Base-by-base conservation (phyloP, 2,329 filamentous ascomycete genomes). In the Neodidymelliopsis sp. region DNA sequence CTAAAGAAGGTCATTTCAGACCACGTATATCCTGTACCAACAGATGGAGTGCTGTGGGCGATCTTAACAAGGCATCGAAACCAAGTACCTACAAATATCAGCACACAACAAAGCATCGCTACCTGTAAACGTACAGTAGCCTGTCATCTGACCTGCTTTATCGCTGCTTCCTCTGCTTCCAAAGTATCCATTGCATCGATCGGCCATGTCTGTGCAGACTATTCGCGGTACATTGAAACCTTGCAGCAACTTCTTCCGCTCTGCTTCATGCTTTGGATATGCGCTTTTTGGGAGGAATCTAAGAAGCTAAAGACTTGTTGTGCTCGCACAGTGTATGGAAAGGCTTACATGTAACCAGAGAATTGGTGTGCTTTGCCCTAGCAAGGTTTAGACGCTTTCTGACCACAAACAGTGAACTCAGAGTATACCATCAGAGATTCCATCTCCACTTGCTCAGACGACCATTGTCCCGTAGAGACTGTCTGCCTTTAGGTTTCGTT, bases 1-100 rank as follows among this genome's bases (percentile, higher is more conserved):
- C 39, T 36, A 31, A 45, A 40, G 30, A 54, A 54, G 6, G 46
- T 50, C 45, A 54, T 42, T 25, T 54, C 46, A 19, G 39, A 31
- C 51, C 51, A 54, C 6, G 13, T 35, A 22, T 54, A 54, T 13
- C 15, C 30, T 15, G 15, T 25, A 11, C 41, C 24, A n/a, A 28
- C 9, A 8, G n/a, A 4, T 7, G 33, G 15, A 4, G 6, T 28
- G 19, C n/a, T 9, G 20, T 12, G 15, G n/a, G 16, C 18, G 15
- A 38, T 38, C 27, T 49, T 49, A 30, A 49, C 28, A 18, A 49
- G 27, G n/a, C 31, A 29, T 12, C 38, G 46, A 33, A 49, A 38
- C 29, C 46, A 43, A 16, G 25, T 20, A 28, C 4, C 37, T 29
- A 25, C 11, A 23, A 30, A 7, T 10, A n/a, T 29, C 8, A 27